phyloP scores from a whole-genome alignment of 2,329 filamentous ascomycete genomes.

The Catunica adiposa region DNA sequence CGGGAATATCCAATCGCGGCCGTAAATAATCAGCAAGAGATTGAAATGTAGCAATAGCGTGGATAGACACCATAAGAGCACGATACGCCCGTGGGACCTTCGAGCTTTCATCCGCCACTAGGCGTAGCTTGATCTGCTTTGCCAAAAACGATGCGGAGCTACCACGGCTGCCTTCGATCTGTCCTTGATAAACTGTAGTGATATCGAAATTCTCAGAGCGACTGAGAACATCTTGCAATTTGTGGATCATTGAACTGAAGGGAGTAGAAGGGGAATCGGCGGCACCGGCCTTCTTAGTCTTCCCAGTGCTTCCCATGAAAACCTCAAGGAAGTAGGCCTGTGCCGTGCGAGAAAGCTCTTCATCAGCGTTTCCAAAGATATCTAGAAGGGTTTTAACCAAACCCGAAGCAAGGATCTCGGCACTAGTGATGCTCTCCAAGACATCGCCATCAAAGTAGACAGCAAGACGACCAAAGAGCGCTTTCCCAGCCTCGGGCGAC shows the following conservation, averaged over 20 bases:
- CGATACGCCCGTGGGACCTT: slow-evolving; percentile 76
- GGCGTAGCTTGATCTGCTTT: slow-evolving; percentile 79
- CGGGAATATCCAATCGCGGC: slow-evolving; percentile 46
- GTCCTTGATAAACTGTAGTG: slow-evolving; percentile 83
- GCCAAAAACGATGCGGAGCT: slow-evolving; percentile 91
- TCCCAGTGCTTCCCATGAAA: slow-evolving; percentile 68
- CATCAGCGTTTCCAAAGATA: slow-evolving; percentile 59
- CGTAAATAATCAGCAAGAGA: slow-evolving; percentile 89
- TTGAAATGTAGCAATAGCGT: slow-evolving; percentile 96
- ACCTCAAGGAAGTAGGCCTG: slow-evolving; percentile 75
- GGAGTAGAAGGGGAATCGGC: slow-evolving; percentile 59
- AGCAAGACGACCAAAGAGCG: slow-evolving; percentile 60
- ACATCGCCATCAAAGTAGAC: slow-evolving; percentile 79
- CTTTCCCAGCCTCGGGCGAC: slow-evolving; percentile 35
- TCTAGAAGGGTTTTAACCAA: slow-evolving; percentile 71
- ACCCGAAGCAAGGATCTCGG: slow-evolving; percentile 79
- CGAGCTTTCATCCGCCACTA: slow-evolving; percentile 78
- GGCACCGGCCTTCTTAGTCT: slow-evolving; percentile 47
- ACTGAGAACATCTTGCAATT: slow-evolving; percentile 89
- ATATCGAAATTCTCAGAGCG: slow-evolving; percentile 97
- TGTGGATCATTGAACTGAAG: slow-evolving; percentile 81
- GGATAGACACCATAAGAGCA: slow-evolving; percentile 96
- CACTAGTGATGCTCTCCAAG: slow-evolving; percentile 84
- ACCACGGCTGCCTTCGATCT: slow-evolving; percentile 74
- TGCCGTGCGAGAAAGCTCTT: slow-evolving; percentile 45